These are phyloP conservation scores for Stagonosporopsis cucurbitacearum DNA, from an alignment of 2,329 filamentous ascomycete species.

Conservation along the genomic window DNA sequence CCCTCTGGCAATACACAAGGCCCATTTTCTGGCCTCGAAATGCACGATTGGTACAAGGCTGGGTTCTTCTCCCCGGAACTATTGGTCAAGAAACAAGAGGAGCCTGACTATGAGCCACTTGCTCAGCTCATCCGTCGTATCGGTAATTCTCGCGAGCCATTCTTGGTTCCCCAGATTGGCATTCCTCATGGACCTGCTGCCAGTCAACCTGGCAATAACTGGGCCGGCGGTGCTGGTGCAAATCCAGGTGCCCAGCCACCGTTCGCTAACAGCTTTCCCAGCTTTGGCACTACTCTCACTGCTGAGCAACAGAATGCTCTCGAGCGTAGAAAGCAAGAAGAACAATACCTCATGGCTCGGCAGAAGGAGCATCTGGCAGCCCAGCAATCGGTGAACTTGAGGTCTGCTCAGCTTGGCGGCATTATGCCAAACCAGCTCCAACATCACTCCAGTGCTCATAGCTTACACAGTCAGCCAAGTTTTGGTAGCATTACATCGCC, in stretches of 20 bases:
- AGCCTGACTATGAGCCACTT: constrained; percentile 90
- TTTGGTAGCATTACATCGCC: constrained; percentile 95
- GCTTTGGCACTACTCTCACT: constrained; percentile 93
- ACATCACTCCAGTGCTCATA: constrained; percentile 94
- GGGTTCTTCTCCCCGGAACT: constrained; percentile 96
- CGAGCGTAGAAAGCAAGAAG: constrained; percentile 95
- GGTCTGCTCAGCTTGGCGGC: constrained; percentile 67
- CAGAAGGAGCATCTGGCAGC: constrained; percentile 92
- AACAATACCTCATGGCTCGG: constrained; percentile 94
- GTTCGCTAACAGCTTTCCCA: constrained; percentile 91
- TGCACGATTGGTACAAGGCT: constrained; percentile 99
- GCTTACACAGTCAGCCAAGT: constrained; percentile 94
- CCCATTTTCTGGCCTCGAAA: constrained; percentile 94
- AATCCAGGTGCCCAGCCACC: constrained; percentile 70
- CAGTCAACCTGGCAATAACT: constrained; percentile 53
- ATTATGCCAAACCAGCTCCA: constrained; percentile 71
- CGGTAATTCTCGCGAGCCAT: constrained; percentile 95
- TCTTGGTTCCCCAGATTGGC: constrained; percentile 95
- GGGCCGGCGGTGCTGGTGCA: constrained; percentile 51
- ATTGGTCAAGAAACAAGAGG: constrained; percentile 92
- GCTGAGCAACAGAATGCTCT: constrained; percentile 98
- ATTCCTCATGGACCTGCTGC: constrained; percentile 83
- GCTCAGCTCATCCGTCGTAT: constrained; percentile 95
- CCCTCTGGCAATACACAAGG: constrained; percentile 91
- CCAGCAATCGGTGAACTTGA: constrained; percentile 77